phyloP scores from a whole-genome alignment of 2,329 filamentous ascomycete species.

The Arthrobotrys iridis region DNA sequence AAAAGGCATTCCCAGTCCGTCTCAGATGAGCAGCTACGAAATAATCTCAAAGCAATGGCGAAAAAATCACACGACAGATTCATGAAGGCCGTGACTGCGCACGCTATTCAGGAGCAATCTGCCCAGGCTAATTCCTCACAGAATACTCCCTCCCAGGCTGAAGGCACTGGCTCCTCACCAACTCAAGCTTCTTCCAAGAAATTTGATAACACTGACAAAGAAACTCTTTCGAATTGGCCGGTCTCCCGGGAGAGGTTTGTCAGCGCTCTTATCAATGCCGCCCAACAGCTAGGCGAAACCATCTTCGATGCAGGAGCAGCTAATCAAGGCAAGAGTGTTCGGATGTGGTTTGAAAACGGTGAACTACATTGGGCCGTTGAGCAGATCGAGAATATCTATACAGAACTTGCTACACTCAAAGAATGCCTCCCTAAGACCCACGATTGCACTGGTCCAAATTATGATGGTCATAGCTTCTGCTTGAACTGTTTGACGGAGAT shows the following conservation, averaged over 20 bases:
- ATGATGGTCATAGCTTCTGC: neutral
- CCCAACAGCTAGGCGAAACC: neutral
- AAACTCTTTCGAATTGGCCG: neutral
- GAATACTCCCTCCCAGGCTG: too few relatives aligned
- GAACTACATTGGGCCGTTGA: slow-evolving; percentile 36
- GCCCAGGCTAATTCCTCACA: too few relatives aligned
- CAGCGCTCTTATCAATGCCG: neutral
- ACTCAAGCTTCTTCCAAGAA: too few relatives aligned
- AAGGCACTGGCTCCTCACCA: too few relatives aligned
- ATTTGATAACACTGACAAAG: too few relatives aligned
- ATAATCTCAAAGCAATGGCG: too few relatives aligned
- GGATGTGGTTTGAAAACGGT: slow-evolving; percentile 25
- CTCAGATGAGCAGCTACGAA: too few relatives aligned
- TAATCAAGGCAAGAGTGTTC: neutral
- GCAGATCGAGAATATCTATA: neutral
- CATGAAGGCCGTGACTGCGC: too few relatives aligned
- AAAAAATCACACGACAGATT: too few relatives aligned
- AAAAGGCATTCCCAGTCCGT: too few relatives aligned
- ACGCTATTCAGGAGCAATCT: too few relatives aligned
- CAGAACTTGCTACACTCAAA: slow-evolving; percentile 19
- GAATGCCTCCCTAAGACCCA: neutral
- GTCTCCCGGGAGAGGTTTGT: neutral
- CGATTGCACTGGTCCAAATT: neutral
- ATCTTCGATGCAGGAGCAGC: slow-evolving; percentile 11
- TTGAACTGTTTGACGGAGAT: slow-evolving; percentile 24